These are phyloP conservation scores for Paraphaeosphaeria minitans DNA, from an alignment of 2,329 filamentous ascomycete species.

Conservation along the genomic window DNA sequence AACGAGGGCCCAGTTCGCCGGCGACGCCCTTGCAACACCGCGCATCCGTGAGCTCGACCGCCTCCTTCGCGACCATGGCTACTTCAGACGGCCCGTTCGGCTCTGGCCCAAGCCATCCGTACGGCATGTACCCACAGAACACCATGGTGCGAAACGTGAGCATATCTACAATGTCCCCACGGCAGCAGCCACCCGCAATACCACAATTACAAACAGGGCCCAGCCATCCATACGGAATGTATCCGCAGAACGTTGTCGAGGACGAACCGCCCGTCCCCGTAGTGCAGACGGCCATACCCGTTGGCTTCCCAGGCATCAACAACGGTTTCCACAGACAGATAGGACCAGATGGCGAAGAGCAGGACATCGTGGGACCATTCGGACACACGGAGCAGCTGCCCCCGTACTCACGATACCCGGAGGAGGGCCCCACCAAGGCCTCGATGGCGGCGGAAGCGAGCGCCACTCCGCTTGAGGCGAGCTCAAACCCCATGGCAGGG, in stretches of 20 bases:
- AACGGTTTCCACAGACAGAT: conserved; percentile 73
- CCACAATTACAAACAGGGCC: conserved; percentile 66
- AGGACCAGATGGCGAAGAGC: conserved; percentile 83
- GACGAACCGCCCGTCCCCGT: conserved; percentile 47
- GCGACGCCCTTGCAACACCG: conserved; percentile 40
- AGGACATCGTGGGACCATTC: conserved; percentile 83
- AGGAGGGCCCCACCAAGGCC: conserved; percentile 69
- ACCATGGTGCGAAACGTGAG: conserved; percentile 63
- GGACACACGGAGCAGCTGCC: conserved; percentile 91
- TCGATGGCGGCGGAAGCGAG: conserved; percentile 46
- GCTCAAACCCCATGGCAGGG: conserved; percentile 23
- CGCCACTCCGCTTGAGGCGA: conserved; percentile 35
- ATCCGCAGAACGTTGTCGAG: conserved; percentile 76
- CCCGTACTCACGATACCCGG: conserved; percentile 88
- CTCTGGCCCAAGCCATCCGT: conserved; percentile 81
- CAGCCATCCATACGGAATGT: conserved; percentile 80
- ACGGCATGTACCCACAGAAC: conserved; percentile 81
- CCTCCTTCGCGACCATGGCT: conserved; percentile 49
- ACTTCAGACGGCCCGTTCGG: conserved; percentile 68
- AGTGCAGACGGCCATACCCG: conserved; percentile 58
- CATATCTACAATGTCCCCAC: conserved; percentile 72
- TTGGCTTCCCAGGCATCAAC: conserved; percentile 74
- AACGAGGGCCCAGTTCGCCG: conserved; percentile 33
- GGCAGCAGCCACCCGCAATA: conserved; percentile 58
- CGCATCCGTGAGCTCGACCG: conserved; percentile 46